A percentile compares a stretch with the other conserved stretches of the same genome.
Conservation (phyloP, 2,329 filamentous ascomycete genomes). For the Hymenoscyphus fructigenus region DNA sequence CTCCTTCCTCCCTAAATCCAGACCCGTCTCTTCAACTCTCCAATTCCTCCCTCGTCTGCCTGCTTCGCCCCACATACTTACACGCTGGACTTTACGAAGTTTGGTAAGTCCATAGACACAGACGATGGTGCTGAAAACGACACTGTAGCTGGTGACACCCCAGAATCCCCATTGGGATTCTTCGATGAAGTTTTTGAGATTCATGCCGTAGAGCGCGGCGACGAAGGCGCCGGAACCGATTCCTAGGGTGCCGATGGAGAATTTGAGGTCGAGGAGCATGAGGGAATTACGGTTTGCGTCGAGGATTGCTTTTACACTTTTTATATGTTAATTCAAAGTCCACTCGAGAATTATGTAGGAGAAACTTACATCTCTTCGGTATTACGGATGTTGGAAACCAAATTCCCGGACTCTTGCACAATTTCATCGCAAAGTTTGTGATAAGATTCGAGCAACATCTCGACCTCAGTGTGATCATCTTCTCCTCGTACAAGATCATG, state of each 20-base stretch:
- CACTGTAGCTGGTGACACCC: conserved; percentile 69
- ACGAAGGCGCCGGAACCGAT: conserved; percentile 92
- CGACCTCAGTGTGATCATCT: conserved; percentile 92
- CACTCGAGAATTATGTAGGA: background rate
- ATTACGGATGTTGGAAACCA: conserved; percentile 93
- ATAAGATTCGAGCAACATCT: conserved; percentile 95
- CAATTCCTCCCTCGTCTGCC: conserved; percentile 33
- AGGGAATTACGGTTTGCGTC: conserved; percentile 97
- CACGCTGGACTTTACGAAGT: conserved; percentile 80
- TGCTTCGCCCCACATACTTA: conserved; percentile 68
- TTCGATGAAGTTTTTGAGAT: conserved; percentile 97
- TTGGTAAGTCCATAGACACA: conserved; percentile 82
- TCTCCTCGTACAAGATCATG: conserved; percentile 70
- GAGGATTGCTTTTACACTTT: conserved; percentile 88
- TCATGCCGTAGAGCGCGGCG: conserved; percentile 99
- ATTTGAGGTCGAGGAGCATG: conserved; percentile 95
- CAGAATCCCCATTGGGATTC: conserved; percentile 86
- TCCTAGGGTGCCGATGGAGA: conserved; percentile 92
- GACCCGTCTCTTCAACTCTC: conserved; percentile 30
- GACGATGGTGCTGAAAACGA: conserved; percentile 71
- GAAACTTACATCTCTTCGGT: conserved; percentile 89
- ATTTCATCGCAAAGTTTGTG: conserved; percentile 98
- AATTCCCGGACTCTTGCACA: conserved; percentile 88
- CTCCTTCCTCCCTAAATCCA: conserved; percentile 30
- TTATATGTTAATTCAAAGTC: conserved; percentile 23